These are phyloP conservation scores for Porcisia hertigi DNA, from an alignment of 208 protist genomes.

Conservation along the genomic window DNA sequence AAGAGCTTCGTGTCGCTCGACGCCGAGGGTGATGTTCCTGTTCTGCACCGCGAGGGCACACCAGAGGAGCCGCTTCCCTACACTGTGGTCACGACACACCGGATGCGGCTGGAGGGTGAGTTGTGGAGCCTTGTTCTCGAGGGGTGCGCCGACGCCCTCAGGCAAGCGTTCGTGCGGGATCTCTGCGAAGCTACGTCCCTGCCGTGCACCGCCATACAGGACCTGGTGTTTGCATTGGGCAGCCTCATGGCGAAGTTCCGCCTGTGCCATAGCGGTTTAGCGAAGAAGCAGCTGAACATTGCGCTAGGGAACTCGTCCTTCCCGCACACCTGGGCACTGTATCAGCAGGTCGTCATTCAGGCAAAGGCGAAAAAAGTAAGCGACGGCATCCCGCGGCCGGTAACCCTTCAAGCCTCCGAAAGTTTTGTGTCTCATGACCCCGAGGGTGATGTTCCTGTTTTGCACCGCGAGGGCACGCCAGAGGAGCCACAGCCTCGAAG, in stretches of 20 bases:
- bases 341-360: not conserved
- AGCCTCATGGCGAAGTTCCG: conserved; percentile 33
- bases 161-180: conserved; percentile 41
- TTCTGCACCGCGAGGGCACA: not conserved
- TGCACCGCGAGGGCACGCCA: not conserved
- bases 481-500: not conserved
- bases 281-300: conserved; percentile 15
- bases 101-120: conserved; percentile 44
- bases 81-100: conserved; percentile 33
- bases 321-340: not conserved
- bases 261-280: conserved; percentile 17
- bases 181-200: conserved; percentile 32
- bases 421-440: conserved; percentile 23
- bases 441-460: not conserved
- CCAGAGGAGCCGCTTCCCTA: not conserved
- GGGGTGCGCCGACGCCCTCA: conserved; percentile 26
- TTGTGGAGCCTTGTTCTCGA: conserved; percentile 38
- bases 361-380: not conserved
- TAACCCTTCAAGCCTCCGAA: conserved; percentile 10
- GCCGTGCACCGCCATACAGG: conserved; percentile 4
- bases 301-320: not conserved
- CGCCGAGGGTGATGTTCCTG: not conserved
- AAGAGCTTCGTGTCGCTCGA: not conserved
- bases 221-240: conserved; percentile 21
- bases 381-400: not conserved